Evolutionary conservation across 306 rosid species (phyloP).

Genomic region (Arachis hypogaea): DNA sequence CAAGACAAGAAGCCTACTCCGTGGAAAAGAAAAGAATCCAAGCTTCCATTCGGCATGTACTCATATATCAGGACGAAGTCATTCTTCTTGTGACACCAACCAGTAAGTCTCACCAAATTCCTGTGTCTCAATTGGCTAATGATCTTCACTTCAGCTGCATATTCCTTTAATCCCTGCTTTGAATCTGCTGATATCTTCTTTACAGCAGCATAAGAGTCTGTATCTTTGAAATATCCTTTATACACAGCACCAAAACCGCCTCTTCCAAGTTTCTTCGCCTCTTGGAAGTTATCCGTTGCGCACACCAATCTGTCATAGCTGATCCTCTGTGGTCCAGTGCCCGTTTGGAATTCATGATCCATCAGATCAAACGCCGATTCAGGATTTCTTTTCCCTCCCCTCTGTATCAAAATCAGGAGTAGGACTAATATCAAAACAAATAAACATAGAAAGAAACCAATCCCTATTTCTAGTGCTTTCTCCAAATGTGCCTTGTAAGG

Average conservation of each 20-base stretch:
- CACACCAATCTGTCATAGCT: constrained; percentile 17
- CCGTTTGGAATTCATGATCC: constrained; percentile 36
- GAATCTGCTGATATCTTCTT: constrained; percentile 47
- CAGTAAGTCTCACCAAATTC: constrained; percentile 49
- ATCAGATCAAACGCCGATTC: constrained; percentile 3
- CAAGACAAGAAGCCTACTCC: constrained; percentile 35
- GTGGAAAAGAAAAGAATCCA: constrained; percentile 40
- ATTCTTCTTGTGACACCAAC: constrained; percentile 51
- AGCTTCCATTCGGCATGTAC: constrained; percentile 53
- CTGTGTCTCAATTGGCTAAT: constrained; percentile 47
- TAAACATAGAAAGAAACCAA: neutral
- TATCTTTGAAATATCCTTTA: constrained; percentile 40
- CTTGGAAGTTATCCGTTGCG: constrained; percentile 48
- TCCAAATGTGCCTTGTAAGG: neutral
- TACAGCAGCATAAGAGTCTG: constrained; percentile 44
- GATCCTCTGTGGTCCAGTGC: constrained; percentile 47
- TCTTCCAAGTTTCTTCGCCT: constrained; percentile 44
- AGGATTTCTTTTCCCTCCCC: constrained; percentile 20
- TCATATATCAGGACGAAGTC: constrained; percentile 46
- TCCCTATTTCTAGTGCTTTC: constrained; percentile 15
- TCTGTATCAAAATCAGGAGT: neutral
- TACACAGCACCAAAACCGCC: constrained; percentile 60
- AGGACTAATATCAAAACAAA: neutral
- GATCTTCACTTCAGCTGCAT: constrained; percentile 45
- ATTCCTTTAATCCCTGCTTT: constrained; percentile 47